Conservation (phyloP, 495 filamentous ascomycete genomes). For the Lindgomyces ingoldianus region DNA sequence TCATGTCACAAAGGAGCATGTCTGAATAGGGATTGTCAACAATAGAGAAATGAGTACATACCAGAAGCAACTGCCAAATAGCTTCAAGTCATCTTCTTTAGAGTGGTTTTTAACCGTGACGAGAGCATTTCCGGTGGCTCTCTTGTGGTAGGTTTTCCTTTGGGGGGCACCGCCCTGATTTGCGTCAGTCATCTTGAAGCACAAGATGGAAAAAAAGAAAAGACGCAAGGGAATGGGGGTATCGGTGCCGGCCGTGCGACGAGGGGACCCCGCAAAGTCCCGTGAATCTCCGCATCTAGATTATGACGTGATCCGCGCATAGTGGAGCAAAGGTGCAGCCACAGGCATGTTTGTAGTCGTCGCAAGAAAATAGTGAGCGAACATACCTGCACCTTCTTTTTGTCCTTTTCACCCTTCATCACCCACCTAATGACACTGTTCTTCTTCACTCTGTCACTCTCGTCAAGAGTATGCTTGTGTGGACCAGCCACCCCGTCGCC, state of each 20-base stretch:
- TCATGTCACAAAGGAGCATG: constrained; percentile 4
- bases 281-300: background rate
- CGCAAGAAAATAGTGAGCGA: background rate
- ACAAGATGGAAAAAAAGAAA: background rate
- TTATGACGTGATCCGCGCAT: constrained; percentile 24
- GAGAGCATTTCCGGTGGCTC: constrained; percentile 74
- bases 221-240: background rate
- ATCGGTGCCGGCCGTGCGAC: background rate
- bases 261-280: constrained; percentile 14
- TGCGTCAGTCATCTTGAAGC: constrained; percentile 38
- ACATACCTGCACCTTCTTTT: constrained; percentile 68
- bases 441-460: constrained; percentile 84
- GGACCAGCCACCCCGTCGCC: constrained; percentile 63
- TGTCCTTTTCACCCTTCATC: constrained; percentile 66
- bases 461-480: constrained; percentile 75
- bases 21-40: no score
- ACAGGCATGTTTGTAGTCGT: background rate
- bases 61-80: constrained; percentile 93
- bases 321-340: background rate
- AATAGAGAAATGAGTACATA: no score
- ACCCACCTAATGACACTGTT: constrained; percentile 72
- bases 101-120: constrained; percentile 72
- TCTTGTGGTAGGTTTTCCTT: constrained; percentile 81
- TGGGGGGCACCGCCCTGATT: constrained; percentile 42
- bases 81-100: constrained; percentile 70